These are phyloP conservation scores for Lactifluus hygrophoroides DNA, from an alignment of 768 basidiomycete genomes.

Conservation along the genomic window DNA sequence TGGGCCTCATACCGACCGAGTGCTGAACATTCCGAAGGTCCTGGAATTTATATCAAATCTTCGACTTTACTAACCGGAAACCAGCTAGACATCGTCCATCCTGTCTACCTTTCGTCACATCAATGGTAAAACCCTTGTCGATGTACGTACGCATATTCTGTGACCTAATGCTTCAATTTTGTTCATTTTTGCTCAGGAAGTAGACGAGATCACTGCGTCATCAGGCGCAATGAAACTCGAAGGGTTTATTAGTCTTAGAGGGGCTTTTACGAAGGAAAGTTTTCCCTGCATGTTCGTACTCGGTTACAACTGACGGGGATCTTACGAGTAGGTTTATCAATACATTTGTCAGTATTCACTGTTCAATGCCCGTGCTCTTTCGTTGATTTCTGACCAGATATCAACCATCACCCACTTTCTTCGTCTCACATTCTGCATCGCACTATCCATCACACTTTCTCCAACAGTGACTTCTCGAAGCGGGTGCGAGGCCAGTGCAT, in stretches of 20 bases:
- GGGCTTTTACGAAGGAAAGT: constrained; percentile 61
- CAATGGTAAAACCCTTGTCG: constrained; percentile 61
- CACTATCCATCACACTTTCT: constrained; percentile 56
- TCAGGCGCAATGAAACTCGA: constrained; percentile 48
- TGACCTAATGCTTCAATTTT: neutral
- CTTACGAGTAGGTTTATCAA: constrained; percentile 58
- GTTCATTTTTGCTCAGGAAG: constrained; percentile 39
- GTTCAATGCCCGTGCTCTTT: constrained; percentile 5
- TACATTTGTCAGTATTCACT: constrained; percentile 59
- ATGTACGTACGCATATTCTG: constrained; percentile 39
- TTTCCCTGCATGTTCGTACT: constrained; percentile 10
- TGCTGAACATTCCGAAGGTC: constrained; percentile 64
- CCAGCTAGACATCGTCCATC: constrained; percentile 50
- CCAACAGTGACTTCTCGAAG: constrained; percentile 63
- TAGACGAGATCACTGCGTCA: constrained; percentile 50
- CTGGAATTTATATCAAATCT: neutral
- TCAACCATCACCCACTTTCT: constrained; percentile 69
- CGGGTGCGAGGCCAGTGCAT: constrained; percentile 35
- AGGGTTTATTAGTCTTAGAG: constrained; percentile 81
- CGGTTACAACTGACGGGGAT: constrained; percentile 18
- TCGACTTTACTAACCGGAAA: neutral
- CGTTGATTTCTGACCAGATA: constrained; percentile 38
- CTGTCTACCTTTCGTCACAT: constrained; percentile 63
- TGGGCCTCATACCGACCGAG: constrained; percentile 33
- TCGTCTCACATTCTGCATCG: constrained; percentile 55